phyloP scores from a whole-genome alignment of 345 rosid genomes.

The Aegle marmelos region DNA sequence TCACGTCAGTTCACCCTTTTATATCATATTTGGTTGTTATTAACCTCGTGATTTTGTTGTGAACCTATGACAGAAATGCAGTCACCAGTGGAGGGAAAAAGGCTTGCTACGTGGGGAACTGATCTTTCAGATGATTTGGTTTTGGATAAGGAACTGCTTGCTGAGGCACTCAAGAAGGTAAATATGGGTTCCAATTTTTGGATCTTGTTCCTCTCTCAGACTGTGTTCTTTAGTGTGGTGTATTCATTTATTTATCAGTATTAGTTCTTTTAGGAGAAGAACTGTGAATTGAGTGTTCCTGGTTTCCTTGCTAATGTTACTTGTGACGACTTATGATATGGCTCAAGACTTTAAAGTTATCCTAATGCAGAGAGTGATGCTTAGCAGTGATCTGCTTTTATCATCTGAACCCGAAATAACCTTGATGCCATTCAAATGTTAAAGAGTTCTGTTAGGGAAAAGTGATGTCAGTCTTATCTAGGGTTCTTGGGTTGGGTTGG shows the following conservation, averaged over 20 bases:
- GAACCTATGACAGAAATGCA: constrained; percentile 28
- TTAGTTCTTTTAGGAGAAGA: not conserved
- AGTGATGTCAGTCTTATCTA: not conserved
- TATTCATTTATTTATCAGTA: not conserved
- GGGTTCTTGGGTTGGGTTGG: no score
- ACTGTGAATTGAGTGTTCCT: not conserved
- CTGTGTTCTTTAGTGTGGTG: not conserved
- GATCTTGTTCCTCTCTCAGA: not conserved
- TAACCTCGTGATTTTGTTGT: not conserved
- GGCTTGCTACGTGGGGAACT: constrained; percentile 76
- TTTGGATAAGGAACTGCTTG: constrained; percentile 57
- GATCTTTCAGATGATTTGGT: constrained; percentile 67
- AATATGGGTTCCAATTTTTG: not conserved
- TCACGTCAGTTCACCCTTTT: not conserved
- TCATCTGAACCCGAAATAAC: not conserved
- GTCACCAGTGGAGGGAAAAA: constrained; percentile 55
- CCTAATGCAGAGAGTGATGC: not conserved
- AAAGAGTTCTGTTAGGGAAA: no score
- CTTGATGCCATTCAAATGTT: not conserved
- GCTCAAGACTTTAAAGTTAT: not conserved
- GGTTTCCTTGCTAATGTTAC: not conserved
- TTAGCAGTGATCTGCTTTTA: not conserved
- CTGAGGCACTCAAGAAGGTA: constrained; percentile 69
- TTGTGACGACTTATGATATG: not conserved
- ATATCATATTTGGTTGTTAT: not conserved